Base-by-base conservation (phyloP, 805 yeast genomes). In the Wickerhamomyces sydowiorum region DNA sequence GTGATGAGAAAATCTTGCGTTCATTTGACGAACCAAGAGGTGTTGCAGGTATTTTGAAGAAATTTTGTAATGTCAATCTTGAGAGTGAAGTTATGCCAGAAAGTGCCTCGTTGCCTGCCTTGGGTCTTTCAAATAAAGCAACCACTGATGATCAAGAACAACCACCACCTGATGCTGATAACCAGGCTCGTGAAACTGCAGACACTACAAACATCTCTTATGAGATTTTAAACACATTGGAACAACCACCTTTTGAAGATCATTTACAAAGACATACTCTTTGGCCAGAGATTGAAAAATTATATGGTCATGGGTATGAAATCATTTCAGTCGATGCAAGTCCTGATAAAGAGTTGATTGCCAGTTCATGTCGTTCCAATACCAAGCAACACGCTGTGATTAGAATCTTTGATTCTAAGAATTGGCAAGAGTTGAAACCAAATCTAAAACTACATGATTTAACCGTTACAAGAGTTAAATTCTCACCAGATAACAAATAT, bases 251-350 rank as follows among this genome's bases (percentile, higher is more conserved):
- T 0, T 65, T 83, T 36, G 99, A 93, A 60, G 96, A 91, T 54
- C 86, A 86, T 46, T 67, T 93, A 22, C 98, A 93, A 60, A 74
- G 98, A 55, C 87, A 82, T 57, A 86, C 98, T 0, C 67, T 93
- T 40, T 93, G 95, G 83, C 99, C 99, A 0, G 99, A 93, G 58
- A 67, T 83, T 42, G 99, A 93, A 54, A 93, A 93, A 60, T 64
- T 93, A 35, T 93, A 93, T 56, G 99, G 99, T 0, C 99, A 93
- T 61, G 99, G 99, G 8, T 95, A 88, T 62, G 99, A 95, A 60
- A 79, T 90, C 30, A 78, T 88, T 0, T 75, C 91, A 36, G 72
- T 89, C 31, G 95, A 86, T 40, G 74, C 80, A 1, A 77, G 88
- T 8, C 78, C 82, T 5, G 80, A 75, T 52, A 74, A 78, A 13